phyloP scores from a whole-genome alignment of 768 basidiomycete genomes.

The Pulveroboletus sp. region DNA sequence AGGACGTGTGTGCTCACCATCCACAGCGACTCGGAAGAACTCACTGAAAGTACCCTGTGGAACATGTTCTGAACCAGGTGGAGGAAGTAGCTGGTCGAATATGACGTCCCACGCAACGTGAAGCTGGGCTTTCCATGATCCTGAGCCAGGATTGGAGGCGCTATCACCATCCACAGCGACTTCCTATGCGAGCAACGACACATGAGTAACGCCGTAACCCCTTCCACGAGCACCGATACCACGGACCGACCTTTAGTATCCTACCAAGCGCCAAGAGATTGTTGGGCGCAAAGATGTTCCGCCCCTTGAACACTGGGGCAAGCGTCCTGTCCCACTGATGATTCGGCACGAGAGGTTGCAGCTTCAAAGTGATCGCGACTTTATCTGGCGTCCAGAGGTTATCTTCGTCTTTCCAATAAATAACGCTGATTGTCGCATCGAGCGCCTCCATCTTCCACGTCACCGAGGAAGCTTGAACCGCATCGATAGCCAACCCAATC shows the following conservation, averaged over 20 bases:
- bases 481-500: conserved; percentile 58
- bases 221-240: not conserved
- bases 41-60: conserved; percentile 72
- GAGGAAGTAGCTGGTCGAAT: conserved; percentile 66
- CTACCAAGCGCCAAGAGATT: conserved; percentile 72
- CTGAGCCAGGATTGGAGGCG: conserved; percentile 44
- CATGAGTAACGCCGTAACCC: conserved; percentile 11
- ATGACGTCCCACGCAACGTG: conserved; percentile 91
- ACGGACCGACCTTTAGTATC: conserved; percentile 66
- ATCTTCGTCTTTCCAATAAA: conserved; percentile 37
- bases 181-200: conserved; percentile 40
- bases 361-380: conserved; percentile 68
- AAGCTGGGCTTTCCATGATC: conserved; percentile 82
- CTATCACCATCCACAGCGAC: conserved; percentile 53
- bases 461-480: conserved; percentile 51
- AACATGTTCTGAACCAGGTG: conserved; percentile 31
- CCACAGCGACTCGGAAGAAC: conserved; percentile 87
- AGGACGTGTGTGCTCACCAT: conserved; percentile 52
- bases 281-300: conserved; percentile 59
- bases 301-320: conserved; percentile 71
- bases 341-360: conserved; percentile 58
- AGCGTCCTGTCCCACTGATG: conserved; percentile 64
- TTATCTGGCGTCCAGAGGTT: conserved; percentile 83
- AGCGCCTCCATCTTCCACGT: conserved; percentile 70
- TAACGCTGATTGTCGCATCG: conserved; percentile 40